Base-by-base conservation (phyloP, 495 filamentous ascomycete genomes). In the Penicillium antarcticum region DNA sequence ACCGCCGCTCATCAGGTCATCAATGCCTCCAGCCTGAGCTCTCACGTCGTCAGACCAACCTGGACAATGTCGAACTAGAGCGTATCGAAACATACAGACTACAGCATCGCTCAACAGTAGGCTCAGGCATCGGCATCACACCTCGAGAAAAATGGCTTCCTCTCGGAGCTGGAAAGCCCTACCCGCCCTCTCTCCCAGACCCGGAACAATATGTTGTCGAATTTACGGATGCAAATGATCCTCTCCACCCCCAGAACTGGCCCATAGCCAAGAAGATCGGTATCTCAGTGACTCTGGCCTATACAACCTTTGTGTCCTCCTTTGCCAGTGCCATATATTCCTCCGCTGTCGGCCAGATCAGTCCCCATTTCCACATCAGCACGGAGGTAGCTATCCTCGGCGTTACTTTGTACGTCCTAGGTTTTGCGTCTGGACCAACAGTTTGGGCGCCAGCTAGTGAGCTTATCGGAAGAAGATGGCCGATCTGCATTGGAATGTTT, bases 401-500 rank as follows among this genome's bases (percentile, higher is more conserved):
- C 2, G 74, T 79, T 0, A 74, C 68, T 3, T 57, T 86, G 1
- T 80, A 81, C 49, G 73, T 87, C 1, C 48, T 85, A n/a, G 81
- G 74, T 0, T 78, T 75, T 49, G 66, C 72, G 4, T 51, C 73
- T 0, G 81, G 80, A 8, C 83, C 82, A 6, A 67, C 77, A 0
- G 18, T 84, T 13, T 86, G 74, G 71, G 80, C 76, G 0, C 91
- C 91, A 0, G 69, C 90, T 3, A 89, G 85, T 17, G 91, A 96
- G 63, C 70, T 96, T 29, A 82, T 80, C 52, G 91, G 91, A 7
- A 60, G 78, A 31, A 75, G 70, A 48, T 61, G 62, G 57, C 83
- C 81, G 0, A 68, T 87, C 5, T 72, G 78, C 18, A 47, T 73
- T n/a, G 80, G 80, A 11, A 63, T 79, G 33, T 62, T 80, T 35